Evolutionary conservation across 306 rosid genomes (phyloP), one percentile per base, ranked within the genome.

Genomic region (Amphicarpaea edgeworthii): DNA sequence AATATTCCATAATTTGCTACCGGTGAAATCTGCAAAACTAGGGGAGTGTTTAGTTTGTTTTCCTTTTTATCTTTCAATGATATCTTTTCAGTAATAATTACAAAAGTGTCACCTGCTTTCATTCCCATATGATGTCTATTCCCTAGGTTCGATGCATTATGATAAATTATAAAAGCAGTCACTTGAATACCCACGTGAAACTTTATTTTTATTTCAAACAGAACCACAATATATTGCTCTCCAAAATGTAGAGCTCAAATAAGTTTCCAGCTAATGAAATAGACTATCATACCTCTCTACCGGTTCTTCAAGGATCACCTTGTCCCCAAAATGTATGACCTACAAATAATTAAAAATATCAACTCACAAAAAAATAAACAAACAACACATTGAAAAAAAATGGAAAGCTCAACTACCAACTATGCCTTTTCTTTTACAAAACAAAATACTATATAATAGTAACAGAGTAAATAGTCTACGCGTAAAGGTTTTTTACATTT

Each of bases 261-360:
- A 59, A 62, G 12, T 40, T 67, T 66, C 67, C 17, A 72, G 68
- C 62, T 34, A 58, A 28, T 57, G 53, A 46, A 55, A 82, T 67
- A 38, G 65, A 47, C 70, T 66, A 49, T 80, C 88, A 59, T 84
- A 95, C 99, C 97, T 90, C 88, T 92, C 98, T 76, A 95, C 54
- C 57, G 98, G 97, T 62, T 90, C 96, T 85, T 95, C 93, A 51
- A 90, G 90, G 50, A 95, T 95, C 77, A 85, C 90, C 83, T 88
- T 95, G 88, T 95, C 99, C 68, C 97, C 96, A 6, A 95, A 95
- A 82, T 85, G 81, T 77, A 85, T 73, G 49, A 90, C 86, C 99
- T 95, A 82, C 82, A 32, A 28, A 47, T 26, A 80, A 74, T 21
- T 85, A 45, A 78, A 60, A 79, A 54, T 34, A 77, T 53, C 7